phyloP scores from a whole-genome alignment of 176 grass and related monocot species.

The barley (Hordeum vulgare) region DNA sequence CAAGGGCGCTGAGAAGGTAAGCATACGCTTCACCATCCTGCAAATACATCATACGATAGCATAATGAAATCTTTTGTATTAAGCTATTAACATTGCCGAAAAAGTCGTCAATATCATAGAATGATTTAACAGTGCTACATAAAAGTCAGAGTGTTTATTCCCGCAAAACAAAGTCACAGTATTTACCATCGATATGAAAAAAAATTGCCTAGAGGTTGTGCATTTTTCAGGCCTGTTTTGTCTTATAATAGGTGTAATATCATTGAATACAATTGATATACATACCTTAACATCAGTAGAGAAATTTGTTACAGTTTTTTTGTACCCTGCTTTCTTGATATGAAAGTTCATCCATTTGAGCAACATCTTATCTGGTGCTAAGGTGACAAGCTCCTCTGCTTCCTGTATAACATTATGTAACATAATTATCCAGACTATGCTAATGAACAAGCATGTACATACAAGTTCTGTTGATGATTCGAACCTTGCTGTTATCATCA shows the following conservation, averaged over 20 bases:
- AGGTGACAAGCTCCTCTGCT: constrained; percentile 70
- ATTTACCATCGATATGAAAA: background rate
- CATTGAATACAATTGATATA: background rate
- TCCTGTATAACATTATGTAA: constrained; percentile 55
- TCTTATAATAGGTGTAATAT: background rate
- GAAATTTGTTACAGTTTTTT: constrained; percentile 96
- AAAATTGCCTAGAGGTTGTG: background rate
- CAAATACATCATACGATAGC: constrained; percentile 18
- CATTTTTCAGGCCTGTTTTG: background rate
- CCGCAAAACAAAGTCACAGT: background rate
- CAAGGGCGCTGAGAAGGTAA: constrained; percentile 89
- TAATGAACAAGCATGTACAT: background rate
- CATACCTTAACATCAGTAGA: constrained; percentile 93
- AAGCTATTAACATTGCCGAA: background rate
- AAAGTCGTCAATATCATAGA: background rate
- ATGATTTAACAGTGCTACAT: background rate
- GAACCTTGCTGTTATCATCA: constrained; percentile 56
- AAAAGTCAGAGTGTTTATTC: background rate
- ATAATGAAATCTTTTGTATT: background rate
- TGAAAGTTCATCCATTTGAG: constrained; percentile 99
- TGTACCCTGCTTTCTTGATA: constrained; percentile 95
- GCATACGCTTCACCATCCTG: constrained; percentile 98
- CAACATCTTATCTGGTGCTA: constrained; percentile 92
- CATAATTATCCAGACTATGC: background rate
- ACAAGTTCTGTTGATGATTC: background rate